Evolutionary conservation across 495 filamentous ascomycete genomes (phyloP).

Genomic region (Tetracladium setigerum): DNA sequence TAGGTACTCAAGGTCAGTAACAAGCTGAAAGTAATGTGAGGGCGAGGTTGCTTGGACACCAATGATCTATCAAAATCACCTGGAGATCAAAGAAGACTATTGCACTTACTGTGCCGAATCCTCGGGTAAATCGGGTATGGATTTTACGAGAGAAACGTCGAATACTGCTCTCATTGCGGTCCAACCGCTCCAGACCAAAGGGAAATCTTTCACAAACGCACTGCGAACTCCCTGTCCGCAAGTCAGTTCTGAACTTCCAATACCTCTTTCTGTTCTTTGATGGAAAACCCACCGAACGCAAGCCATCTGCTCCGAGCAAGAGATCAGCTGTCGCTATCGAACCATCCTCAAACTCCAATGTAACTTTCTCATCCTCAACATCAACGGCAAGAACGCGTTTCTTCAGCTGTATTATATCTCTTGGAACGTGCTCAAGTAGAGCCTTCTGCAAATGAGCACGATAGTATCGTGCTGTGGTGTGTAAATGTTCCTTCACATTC

Average conservation of each 20-base stretch:
- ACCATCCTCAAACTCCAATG: slow-evolving; percentile 23
- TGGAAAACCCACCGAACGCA: slow-evolving; percentile 18
- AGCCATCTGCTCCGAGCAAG: slow-evolving; percentile 28
- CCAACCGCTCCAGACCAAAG: slow-evolving; percentile 35
- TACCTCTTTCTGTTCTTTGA: not conserved
- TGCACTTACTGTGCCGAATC: slow-evolving; percentile 43
- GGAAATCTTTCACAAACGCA: slow-evolving; percentile 33
- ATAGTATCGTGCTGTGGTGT: slow-evolving; percentile 39
- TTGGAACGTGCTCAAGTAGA: slow-evolving; percentile 33
- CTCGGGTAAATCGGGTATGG: slow-evolving; percentile 31
- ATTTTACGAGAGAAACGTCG: slow-evolving; percentile 29
- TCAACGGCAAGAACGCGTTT: slow-evolving; percentile 18
- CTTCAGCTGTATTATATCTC: slow-evolving; percentile 21
- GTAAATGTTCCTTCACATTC: slow-evolving; percentile 31
- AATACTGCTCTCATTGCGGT: slow-evolving; percentile 41
- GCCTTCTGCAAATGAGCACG: slow-evolving; percentile 39
- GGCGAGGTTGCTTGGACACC: too few relatives aligned
- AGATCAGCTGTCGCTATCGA: slow-evolving; percentile 23
- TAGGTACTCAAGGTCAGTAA: too few relatives aligned
- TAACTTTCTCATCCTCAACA: slow-evolving; percentile 11
- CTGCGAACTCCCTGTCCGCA: slow-evolving; percentile 19
- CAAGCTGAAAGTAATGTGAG: too few relatives aligned
- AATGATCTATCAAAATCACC: too few relatives aligned
- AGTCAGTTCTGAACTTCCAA: not conserved
- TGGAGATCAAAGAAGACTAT: too few relatives aligned